Conservation (phyloP, 129 eudicot species). For the Rutidosis leptorrhynchoides region DNA sequence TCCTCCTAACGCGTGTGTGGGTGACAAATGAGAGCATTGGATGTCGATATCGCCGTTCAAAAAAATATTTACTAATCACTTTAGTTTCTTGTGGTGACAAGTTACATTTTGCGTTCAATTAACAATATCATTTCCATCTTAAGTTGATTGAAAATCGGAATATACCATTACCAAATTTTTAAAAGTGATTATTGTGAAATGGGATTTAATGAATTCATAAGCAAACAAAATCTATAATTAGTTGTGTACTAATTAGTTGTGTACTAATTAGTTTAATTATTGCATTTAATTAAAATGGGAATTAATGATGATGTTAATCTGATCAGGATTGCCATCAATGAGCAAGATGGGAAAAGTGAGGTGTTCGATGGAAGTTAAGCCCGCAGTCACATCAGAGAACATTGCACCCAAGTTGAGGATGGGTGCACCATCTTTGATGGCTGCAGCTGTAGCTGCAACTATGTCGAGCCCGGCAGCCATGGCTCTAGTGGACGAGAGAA, state of each 20-base stretch:
- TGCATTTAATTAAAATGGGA: too few species aligned
- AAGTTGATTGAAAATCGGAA: too few species aligned
- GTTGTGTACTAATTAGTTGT: background rate
- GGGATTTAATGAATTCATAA: background rate
- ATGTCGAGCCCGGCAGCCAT: conserved; percentile 81
- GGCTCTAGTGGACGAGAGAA: conserved; percentile 95
- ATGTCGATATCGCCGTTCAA: too few species aligned
- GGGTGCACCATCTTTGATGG: conserved; percentile 55
- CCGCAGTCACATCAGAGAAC: conserved; percentile 19
- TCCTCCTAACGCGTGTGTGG: too few species aligned
- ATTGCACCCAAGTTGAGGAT: conserved; percentile 46
- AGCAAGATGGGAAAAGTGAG: conserved; percentile 61
- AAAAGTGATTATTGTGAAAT: background rate
- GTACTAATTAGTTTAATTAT: background rate
- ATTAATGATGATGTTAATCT: conserved; percentile 1
- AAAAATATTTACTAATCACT: too few species aligned
- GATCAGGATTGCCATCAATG: conserved; percentile 71
- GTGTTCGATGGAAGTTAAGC: conserved; percentile 60
- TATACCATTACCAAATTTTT: too few species aligned
- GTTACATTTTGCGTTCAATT: too few species aligned
- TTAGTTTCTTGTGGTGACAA: too few species aligned
- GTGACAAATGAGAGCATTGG: too few species aligned
- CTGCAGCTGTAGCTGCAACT: conserved; percentile 73
- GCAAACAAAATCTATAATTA: background rate
- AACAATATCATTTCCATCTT: too few species aligned